These are phyloP conservation scores for Botrytis fragariae DNA, from an alignment of 2,329 filamentous ascomycete genomes.

Conservation along the genomic window DNA sequence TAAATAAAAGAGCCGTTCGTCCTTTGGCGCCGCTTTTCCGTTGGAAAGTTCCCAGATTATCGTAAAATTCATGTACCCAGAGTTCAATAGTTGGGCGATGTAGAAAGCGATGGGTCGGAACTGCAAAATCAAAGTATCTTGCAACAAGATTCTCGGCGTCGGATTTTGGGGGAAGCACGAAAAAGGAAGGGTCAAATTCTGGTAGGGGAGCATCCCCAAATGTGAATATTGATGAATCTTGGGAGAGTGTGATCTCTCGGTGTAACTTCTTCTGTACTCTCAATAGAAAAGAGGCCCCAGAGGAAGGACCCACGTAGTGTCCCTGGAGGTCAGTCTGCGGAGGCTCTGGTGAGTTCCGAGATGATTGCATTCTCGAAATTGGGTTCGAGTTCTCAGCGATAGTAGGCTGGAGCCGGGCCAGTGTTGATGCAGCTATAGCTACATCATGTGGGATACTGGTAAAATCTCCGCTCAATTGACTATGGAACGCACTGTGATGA, in stretches of 20 bases:
- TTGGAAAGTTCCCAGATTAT: slow-evolving; percentile 43
- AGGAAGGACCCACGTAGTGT: slow-evolving; percentile 48
- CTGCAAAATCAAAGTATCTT: slow-evolving; percentile 59
- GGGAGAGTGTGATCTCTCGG: slow-evolving; percentile 41
- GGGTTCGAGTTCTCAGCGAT: not conserved
- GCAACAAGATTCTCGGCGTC: slow-evolving; percentile 40
- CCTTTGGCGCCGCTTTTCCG: slow-evolving; percentile 43
- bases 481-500: slow-evolving; percentile 8
- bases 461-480: not conserved
- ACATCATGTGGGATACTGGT: slow-evolving; percentile 7
- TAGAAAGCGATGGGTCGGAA: slow-evolving; percentile 58
- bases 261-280: slow-evolving; percentile 50
- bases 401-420: not conserved
- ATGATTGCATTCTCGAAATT: slow-evolving; percentile 28
- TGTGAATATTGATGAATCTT: slow-evolving; percentile 41
- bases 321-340: slow-evolving; percentile 47
- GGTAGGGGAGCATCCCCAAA: slow-evolving; percentile 43
- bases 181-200: slow-evolving; percentile 45
- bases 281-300: slow-evolving; percentile 49
- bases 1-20: slow-evolving; percentile 44
- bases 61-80: slow-evolving; percentile 50
- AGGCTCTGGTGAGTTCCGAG: slow-evolving; percentile 46
- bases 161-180: slow-evolving; percentile 38
- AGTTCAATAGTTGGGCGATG: slow-evolving; percentile 52
- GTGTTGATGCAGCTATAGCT: slow-evolving; percentile 17